Percentiles rank a stretch among this genome's conserved stretches.
These are phyloP conservation scores for Hypomyces perniciosus DNA, from an alignment of 2,329 filamentous ascomycete genomes.

Conservation along the genomic window DNA sequence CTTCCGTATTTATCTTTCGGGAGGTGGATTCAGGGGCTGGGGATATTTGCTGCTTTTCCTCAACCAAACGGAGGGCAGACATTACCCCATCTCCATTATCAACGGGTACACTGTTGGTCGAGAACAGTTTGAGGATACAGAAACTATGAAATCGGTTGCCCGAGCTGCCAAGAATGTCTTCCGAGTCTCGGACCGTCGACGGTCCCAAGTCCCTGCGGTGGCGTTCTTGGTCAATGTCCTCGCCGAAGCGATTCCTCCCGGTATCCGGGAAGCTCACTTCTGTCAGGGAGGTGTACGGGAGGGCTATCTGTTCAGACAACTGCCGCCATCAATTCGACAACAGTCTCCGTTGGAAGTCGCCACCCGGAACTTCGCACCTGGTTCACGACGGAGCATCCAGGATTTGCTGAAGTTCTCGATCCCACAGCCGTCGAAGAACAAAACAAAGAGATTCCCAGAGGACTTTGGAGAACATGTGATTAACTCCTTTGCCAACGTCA, in stretches of 20 bases:
- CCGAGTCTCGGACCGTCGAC: conserved; percentile 58
- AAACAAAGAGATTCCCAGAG: conserved; percentile 26
- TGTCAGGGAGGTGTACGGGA: conserved; percentile 67
- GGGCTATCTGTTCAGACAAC: conserved; percentile 54
- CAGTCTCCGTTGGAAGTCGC: conserved; percentile 55
- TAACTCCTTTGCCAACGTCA: conserved; percentile 51
- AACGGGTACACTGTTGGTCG: conserved; percentile 56
- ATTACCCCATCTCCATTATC: conserved; percentile 66
- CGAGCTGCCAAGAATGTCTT: conserved; percentile 40
- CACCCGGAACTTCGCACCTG: conserved; percentile 46
- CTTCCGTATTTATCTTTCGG: conserved; percentile 60
- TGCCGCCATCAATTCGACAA: conserved; percentile 40
- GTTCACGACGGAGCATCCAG: conserved; percentile 40
- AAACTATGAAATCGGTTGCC: conserved; percentile 25
- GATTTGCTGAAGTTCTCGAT: conserved; percentile 42
- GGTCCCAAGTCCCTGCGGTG: conserved; percentile 61
- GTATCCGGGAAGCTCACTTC: conserved; percentile 58
- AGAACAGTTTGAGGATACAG: conserved; percentile 46
- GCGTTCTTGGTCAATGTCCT: conserved; percentile 61
- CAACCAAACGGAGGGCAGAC: conserved; percentile 49
- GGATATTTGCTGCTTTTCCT: conserved; percentile 58
- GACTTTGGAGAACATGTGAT: conserved; percentile 43
- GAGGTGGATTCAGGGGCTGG: conserved; percentile 66
- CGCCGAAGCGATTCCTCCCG: conserved; percentile 50
- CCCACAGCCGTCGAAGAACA: conserved; percentile 30